Conservation (phyloP, 139 green algal species). For the Gonium pectorale region DNA sequence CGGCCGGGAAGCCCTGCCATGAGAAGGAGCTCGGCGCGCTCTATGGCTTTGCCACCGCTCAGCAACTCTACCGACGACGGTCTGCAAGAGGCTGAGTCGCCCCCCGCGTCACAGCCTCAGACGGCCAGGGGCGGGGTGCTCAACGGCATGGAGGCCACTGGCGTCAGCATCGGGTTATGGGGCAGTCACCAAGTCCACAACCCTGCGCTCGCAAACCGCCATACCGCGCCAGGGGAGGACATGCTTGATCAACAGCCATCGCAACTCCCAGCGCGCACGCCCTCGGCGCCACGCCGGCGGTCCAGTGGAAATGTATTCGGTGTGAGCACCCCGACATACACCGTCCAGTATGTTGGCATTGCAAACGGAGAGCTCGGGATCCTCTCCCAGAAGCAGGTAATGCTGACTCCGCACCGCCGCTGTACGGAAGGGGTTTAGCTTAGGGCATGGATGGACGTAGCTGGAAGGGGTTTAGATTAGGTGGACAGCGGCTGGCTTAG, state of each 20-base stretch:
- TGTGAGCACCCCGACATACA: background rate
- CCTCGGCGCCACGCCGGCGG: background rate
- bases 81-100: background rate
- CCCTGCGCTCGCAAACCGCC: background rate
- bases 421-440: no score
- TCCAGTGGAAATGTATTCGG: background rate
- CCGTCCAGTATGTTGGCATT: slow-evolving; percentile 28
- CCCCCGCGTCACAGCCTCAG: background rate
- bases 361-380: slow-evolving; percentile 33
- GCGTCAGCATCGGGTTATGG: background rate
- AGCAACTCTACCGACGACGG: background rate
- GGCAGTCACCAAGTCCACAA: background rate
- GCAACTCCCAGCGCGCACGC: background rate
- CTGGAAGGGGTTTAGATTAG: no score
- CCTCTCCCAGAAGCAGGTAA: slow-evolving; percentile 29
- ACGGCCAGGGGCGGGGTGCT: background rate
- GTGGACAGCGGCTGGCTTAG: no score
- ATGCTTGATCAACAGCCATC: background rate
- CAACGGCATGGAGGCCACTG: background rate
- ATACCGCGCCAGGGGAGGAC: background rate
- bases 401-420: no score
- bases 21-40: background rate
- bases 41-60: background rate
- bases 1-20: slow-evolving; percentile 4
- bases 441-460: no score